These are phyloP conservation scores for Arabidopsis lyrata DNA, from an alignment of 441 rosid species.

Conservation along the genomic window DNA sequence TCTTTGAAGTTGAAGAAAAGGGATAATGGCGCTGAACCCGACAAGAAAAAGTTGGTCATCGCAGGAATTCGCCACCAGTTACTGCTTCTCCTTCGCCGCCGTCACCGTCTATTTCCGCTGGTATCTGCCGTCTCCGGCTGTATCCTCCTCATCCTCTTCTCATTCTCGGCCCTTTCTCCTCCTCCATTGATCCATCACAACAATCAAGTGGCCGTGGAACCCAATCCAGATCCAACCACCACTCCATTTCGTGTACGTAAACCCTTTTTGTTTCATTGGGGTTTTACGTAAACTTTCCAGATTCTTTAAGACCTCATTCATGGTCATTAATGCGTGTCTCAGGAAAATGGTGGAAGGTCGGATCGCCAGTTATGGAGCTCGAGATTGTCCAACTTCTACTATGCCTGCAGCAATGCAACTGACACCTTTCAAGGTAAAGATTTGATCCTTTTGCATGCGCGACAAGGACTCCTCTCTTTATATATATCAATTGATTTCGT, in stretches of 20 bases:
- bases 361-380: conserved; percentile 75
- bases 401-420: conserved; percentile 81
- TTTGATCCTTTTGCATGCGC: neutral
- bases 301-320: neutral
- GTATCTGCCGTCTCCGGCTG: conserved; percentile 59
- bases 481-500: neutral
- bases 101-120: conserved; percentile 59
- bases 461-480: neutral
- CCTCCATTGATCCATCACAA: conserved; percentile 51
- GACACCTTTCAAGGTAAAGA: conserved; percentile 56
- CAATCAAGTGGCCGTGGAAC: conserved; percentile 37
- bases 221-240: conserved; percentile 18
- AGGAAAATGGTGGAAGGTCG: conserved; percentile 57
- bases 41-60: conserved; percentile 42
- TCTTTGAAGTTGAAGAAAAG: conserved; percentile 50
- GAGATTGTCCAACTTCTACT: conserved; percentile 60
- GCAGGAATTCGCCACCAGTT: conserved; percentile 46
- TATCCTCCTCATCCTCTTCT: conserved; percentile 60
- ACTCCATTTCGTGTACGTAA: conserved; percentile 21
- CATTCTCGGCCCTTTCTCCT: conserved; percentile 53
- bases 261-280: neutral
- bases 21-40: conserved; percentile 36
- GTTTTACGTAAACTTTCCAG: neutral
- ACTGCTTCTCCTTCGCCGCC: conserved; percentile 55
- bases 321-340: conserved; percentile 4